Evolutionary conservation across 257 asterid genomes (phyloP).

Genomic region (Nicotiana undulata): DNA sequence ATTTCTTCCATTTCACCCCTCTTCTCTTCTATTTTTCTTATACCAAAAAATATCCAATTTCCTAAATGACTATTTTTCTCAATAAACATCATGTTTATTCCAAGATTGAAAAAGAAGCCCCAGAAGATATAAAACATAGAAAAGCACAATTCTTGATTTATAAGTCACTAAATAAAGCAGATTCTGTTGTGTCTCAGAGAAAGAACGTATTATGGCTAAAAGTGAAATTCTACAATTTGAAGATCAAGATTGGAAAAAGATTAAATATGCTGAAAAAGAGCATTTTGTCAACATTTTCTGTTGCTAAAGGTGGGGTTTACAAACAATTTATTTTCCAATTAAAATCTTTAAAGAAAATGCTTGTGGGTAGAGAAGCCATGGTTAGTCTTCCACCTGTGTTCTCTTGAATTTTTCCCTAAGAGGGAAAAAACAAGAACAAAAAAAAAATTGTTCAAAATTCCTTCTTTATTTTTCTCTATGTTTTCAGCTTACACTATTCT

Average conservation of each 20-base stretch:
- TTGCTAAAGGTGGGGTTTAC: constrained; percentile 27
- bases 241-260: constrained; percentile 55
- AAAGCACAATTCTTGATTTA: constrained; percentile 72
- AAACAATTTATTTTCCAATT: constrained; percentile 32
- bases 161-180: constrained; percentile 49
- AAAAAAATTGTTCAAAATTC: too few relatives aligned
- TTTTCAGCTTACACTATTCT: too few relatives aligned
- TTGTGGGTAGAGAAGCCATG: constrained; percentile 19
- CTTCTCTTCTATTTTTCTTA: too few relatives aligned
- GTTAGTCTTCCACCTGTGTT: constrained; percentile 5
- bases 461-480: too few relatives aligned
- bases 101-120: constrained; percentile 46
- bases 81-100: constrained; percentile 31
- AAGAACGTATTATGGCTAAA: constrained; percentile 38
- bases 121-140: constrained; percentile 46
- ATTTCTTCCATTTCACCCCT: too few relatives aligned
- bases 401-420: too few relatives aligned
- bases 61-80: constrained; percentile 19
- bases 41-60: too few relatives aligned
- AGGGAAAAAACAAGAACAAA: too few relatives aligned
- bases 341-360: constrained; percentile 46
- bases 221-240: constrained; percentile 46
- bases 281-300: constrained; percentile 25
- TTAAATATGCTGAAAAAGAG: constrained; percentile 43
- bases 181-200: constrained; percentile 11